These are phyloP conservation scores for Kalanchoe fedtschenkoi DNA, from an alignment of 164 flowering plant species.

Conservation along the genomic window DNA sequence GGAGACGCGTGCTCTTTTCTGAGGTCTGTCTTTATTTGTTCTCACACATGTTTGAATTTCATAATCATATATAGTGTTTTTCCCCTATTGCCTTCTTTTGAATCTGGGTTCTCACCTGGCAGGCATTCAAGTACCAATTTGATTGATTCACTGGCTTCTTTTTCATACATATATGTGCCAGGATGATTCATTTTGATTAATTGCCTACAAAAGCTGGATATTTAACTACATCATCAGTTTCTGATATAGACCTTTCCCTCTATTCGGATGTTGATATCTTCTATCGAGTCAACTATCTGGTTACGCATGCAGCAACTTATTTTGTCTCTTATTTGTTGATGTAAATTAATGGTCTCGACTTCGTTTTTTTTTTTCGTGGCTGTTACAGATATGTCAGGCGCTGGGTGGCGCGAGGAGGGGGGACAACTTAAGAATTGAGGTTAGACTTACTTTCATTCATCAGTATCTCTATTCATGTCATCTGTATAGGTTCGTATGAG, in stretches of 20 bases:
- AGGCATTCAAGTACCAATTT: neutral
- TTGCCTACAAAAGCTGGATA: too few relatives aligned
- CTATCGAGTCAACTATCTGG: too few relatives aligned
- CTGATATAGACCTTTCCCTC: neutral
- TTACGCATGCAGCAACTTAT: neutral
- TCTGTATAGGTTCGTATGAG: neutral
- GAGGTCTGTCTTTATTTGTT: conserved; percentile 23
- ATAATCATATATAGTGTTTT: neutral
- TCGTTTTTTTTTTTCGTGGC: neutral
- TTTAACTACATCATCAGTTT: neutral
- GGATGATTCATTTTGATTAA: neutral
- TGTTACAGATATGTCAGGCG: conserved; percentile 43
- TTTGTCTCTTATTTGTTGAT: neutral
- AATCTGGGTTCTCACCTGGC: neutral
- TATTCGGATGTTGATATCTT: too few relatives aligned
- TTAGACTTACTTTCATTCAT: conserved; percentile 19
- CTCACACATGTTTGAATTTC: neutral
- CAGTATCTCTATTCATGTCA: neutral
- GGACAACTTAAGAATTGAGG: conserved; percentile 35
- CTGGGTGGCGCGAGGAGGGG: conserved; percentile 45
- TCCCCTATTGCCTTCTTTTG: neutral
- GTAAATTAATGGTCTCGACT: neutral
- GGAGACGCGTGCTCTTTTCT: conserved; percentile 35
- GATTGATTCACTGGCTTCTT: neutral
- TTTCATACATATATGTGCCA: neutral